phyloP scores from a whole-genome alignment of 2,329 filamentous ascomycete species.

The Epichloe sibirici region DNA sequence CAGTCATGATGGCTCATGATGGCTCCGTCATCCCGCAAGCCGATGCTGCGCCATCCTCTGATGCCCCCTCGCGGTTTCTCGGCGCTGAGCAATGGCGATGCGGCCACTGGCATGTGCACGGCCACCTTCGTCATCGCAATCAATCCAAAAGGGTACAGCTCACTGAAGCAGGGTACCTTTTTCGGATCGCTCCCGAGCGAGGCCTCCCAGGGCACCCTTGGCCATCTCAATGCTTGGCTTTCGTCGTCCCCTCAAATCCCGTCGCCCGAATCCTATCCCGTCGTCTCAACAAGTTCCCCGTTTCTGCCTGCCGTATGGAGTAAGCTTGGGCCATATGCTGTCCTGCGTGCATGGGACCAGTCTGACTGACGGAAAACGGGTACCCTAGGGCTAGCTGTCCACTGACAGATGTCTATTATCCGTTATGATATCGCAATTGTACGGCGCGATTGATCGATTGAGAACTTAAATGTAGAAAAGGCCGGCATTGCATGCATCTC shows the following conservation, averaged over 20 bases:
- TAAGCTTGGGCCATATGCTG: neutral
- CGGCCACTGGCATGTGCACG: neutral
- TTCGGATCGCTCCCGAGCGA: conserved; percentile 7
- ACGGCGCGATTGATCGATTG: no score
- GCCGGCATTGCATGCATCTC: neutral
- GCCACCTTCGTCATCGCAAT: conserved; percentile 1
- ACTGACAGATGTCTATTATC: neutral
- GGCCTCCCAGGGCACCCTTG: conserved; percentile 5
- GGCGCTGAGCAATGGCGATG: neutral
- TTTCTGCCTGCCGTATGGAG: neutral
- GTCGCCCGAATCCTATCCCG: neutral
- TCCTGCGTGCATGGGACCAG: neutral
- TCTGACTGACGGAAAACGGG: neutral
- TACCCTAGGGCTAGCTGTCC: neutral
- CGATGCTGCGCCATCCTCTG: no score
- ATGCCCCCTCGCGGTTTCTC: neutral
- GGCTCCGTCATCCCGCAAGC: no score
- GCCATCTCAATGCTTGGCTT: neutral
- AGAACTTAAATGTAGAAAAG: no score
- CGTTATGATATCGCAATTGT: no score
- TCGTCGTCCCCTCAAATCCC: neutral
- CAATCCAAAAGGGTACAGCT: neutral
- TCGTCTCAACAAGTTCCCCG: neutral
- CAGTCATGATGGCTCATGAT: no score
- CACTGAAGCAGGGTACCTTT: neutral